Base-by-base conservation (phyloP, 1,284 basidiomycete genomes). In the Bondarzewia mesenterica region DNA sequence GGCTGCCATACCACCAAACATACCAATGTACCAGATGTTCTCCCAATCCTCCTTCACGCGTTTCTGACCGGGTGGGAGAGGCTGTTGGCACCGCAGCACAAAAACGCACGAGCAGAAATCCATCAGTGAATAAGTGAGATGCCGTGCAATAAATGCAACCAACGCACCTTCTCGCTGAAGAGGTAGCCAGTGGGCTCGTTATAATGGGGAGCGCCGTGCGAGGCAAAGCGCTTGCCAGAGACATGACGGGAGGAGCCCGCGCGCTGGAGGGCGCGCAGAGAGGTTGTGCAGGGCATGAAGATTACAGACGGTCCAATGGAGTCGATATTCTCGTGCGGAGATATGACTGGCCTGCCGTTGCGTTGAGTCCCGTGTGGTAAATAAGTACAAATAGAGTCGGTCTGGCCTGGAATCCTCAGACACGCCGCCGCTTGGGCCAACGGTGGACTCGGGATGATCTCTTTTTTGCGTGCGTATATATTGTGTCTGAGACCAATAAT, bases 31-130 rank as follows among this genome's bases (percentile, higher is more conserved):
- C 85, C 89, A 94, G 46, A 89, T 74, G 57, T 76, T 79, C 72
- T 92, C 92, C 93, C 92, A 94, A 46, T 84, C 78, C 64, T 92
- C 88, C 65, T 86, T 86, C 60, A 84, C 78, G 57, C 93, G 80
- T 64, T 89, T 92, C 67, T 89, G 81, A 4, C 91, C 93, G 5
- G 82, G 76, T 50, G 83, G 76, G 50, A 71, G 77, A 6, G 87
- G 87, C 88, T 89, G 55, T 26, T 49, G 20, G 37, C 22, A 26
- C 16, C 7, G 27, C n/a, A n/a, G n/a, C n/a, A n/a, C n/a, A n/a
- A n/a, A n/a, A n/a, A n/a, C n/a, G n/a, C n/a, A n/a, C n/a, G n/a
- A n/a, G n/a, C n/a, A n/a, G n/a, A n/a, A n/a, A n/a, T n/a, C n/a
- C n/a, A n/a, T n/a, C n/a, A n/a, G n/a, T n/a, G n/a, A n/a, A n/a